These are phyloP conservation scores for Cladorrhinum sp. DNA, from an alignment of 2,329 filamentous ascomycete genomes.

Conservation along the genomic window DNA sequence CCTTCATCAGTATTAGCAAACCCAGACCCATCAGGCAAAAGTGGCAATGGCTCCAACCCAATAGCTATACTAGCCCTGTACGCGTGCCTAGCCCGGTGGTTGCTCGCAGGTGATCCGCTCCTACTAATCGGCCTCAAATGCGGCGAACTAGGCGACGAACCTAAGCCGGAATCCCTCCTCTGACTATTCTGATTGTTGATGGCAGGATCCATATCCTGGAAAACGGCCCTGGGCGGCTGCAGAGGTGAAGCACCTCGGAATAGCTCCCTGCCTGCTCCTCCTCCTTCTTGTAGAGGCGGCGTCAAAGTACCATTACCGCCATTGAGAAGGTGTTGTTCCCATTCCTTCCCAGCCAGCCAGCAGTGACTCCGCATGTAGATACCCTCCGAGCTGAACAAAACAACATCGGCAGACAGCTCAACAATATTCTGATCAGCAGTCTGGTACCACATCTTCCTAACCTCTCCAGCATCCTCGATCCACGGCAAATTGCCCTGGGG, in stretches of 20 bases:
- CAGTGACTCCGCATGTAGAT: slow-evolving; percentile 58
- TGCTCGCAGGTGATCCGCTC: slow-evolving; percentile 24
- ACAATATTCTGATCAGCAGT: slow-evolving; percentile 59
- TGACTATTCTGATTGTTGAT: background rate
- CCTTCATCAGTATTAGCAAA: background rate
- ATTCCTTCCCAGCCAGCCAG: slow-evolving; percentile 52
- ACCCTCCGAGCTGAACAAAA: slow-evolving; percentile 60
- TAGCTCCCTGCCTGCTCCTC: background rate
- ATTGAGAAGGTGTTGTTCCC: slow-evolving; percentile 36
- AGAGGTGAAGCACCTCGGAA: slow-evolving; percentile 25
- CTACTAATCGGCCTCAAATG: slow-evolving; percentile 6
- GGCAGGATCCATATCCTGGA: slow-evolving; percentile 31
- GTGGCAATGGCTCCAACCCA: slow-evolving; percentile 34
- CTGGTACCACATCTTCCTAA: slow-evolving; percentile 71
- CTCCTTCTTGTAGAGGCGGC: background rate
- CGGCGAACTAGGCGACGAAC: background rate
- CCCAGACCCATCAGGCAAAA: slow-evolving; percentile 6
- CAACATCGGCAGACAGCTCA: slow-evolving; percentile 57
- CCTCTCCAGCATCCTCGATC: slow-evolving; percentile 62
- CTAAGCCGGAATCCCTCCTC: background rate
- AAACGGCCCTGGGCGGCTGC: slow-evolving; percentile 30
- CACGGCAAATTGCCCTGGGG: slow-evolving; percentile 71
- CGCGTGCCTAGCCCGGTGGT: slow-evolving; percentile 24
- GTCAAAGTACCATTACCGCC: background rate
- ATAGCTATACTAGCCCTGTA: slow-evolving; percentile 36